Evolutionary conservation across 2,329 filamentous ascomycete species (phyloP).

Genomic region (Paracamarosporium sp.): DNA sequence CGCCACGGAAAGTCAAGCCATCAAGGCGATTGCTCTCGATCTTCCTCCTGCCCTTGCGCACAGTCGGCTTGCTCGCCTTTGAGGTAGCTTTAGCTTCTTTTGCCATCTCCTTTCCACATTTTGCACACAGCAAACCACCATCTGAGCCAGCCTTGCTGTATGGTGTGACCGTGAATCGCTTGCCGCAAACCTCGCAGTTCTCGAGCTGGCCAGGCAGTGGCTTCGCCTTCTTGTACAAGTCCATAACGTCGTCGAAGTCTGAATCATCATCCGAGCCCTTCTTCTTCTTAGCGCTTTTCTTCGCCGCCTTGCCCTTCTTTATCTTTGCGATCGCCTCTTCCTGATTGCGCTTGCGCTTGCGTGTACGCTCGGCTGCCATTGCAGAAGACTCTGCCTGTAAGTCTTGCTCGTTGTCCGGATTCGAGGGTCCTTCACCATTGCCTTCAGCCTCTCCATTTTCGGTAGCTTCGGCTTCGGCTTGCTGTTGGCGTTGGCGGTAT

Average conservation of each 20-base stretch:
- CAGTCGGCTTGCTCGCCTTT: slow-evolving; percentile 64
- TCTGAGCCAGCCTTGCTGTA: slow-evolving; percentile 83
- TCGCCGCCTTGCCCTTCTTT: slow-evolving; percentile 58
- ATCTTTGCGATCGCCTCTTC: slow-evolving; percentile 53
- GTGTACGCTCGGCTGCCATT: slow-evolving; percentile 52
- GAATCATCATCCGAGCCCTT: slow-evolving; percentile 51
- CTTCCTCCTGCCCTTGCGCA: slow-evolving; percentile 72
- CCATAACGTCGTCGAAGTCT: slow-evolving; percentile 56
- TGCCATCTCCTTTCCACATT: slow-evolving; percentile 77
- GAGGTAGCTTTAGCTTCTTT: slow-evolving; percentile 69
- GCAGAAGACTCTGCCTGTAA: slow-evolving; percentile 45
- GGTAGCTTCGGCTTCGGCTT: slow-evolving; percentile 52
- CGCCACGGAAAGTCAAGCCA: slow-evolving; percentile 69
- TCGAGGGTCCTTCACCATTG: slow-evolving; percentile 43
- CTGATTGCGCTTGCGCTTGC: slow-evolving; percentile 66
- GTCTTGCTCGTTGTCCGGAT: slow-evolving; percentile 44
- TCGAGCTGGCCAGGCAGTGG: slow-evolving; percentile 84
- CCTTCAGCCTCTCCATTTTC: slow-evolving; percentile 38
- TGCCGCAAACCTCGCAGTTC: slow-evolving; percentile 84
- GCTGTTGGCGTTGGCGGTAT: slow-evolving; percentile 60
- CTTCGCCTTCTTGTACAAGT: slow-evolving; percentile 63
- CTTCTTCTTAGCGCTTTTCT: slow-evolving; percentile 53
- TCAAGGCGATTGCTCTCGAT: slow-evolving; percentile 85
- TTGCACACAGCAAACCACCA: slow-evolving; percentile 84
- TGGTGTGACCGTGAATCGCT: slow-evolving; percentile 90